These are phyloP conservation scores for Cryptococcus sp. DNA, from an alignment of 1,284 basidiomycete genomes.

Conservation along the genomic window DNA sequence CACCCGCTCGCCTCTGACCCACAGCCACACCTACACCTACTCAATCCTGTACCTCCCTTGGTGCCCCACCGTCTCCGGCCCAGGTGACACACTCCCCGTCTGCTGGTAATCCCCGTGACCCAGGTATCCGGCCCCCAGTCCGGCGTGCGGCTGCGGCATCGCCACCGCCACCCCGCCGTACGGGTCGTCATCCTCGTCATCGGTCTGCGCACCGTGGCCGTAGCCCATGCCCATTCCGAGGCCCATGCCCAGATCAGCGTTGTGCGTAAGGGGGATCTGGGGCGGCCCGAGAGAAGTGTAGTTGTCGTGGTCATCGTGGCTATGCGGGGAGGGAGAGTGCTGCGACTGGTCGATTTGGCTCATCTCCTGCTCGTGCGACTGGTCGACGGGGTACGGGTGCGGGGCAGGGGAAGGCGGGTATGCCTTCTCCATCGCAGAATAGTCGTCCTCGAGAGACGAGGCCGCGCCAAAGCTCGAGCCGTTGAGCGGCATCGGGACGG, in stretches of 20 bases:
- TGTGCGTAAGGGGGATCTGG: slow-evolving; percentile 12
- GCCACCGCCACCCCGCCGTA: slow-evolving; percentile 9
- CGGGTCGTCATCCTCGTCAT: slow-evolving; percentile 6
- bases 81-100: too few species aligned
- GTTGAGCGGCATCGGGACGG: slow-evolving; percentile 33
- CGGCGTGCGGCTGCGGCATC: too few species aligned
- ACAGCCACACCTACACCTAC: too few species aligned
- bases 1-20: too few species aligned
- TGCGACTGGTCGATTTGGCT: too few species aligned
- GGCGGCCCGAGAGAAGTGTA: slow-evolving; percentile 36
- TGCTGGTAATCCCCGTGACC: too few species aligned
- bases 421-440: slow-evolving; percentile 22
- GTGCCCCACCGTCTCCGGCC: too few species aligned
- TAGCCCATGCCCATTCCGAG: background rate
- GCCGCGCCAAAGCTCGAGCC: slow-evolving; percentile 32
- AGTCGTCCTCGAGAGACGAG: slow-evolving; percentile 28
- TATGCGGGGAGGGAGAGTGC: background rate
- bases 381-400: background rate
- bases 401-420: slow-evolving; percentile 4
- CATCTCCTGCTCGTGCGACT: too few species aligned
- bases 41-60: too few species aligned
- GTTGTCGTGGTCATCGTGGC: slow-evolving; percentile 29
- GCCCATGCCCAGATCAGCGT: background rate
- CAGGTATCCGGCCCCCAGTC: too few species aligned
- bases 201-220: background rate